phyloP scores from a whole-genome alignment of 2,329 filamentous ascomycete genomes.

The Fusarium newnesense region DNA sequence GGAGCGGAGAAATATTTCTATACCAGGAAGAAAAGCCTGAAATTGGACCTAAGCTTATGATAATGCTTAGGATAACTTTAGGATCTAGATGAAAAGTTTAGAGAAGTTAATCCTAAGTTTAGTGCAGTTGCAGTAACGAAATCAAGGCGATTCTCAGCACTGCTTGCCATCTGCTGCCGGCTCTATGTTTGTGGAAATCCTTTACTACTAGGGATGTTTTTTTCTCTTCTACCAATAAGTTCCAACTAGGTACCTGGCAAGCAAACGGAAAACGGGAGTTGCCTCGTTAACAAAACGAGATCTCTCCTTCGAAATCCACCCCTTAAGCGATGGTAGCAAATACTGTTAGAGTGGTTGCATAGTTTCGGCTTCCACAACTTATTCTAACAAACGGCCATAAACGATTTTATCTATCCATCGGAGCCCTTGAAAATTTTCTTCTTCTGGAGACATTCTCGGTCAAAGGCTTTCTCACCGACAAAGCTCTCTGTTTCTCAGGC shows the following conservation, averaged over 20 bases:
- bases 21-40: not conserved
- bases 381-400: not conserved
- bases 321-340: no score
- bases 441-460: not conserved
- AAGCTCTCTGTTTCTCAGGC: not conserved
- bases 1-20: no score
- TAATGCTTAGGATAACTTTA: not conserved
- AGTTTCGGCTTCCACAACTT: not conserved
- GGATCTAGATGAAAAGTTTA: not conserved
- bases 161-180: not conserved
- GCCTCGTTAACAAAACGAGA: no score
- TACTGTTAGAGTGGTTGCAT: not conserved
- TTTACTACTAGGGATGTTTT: no score
- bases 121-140: not conserved
- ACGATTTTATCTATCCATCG: not conserved
- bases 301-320: no score
- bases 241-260: no score
- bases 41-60: not conserved
- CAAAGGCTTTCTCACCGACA: not conserved
- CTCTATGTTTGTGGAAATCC: not conserved
- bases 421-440: not conserved
- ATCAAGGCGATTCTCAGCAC: not conserved
- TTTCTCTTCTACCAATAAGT: no score
- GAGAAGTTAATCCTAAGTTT: not conserved
- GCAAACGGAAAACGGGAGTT: no score